Base-by-base conservation (phyloP, 805 yeast genomes). In the Suhomyces kilbournensis region DNA sequence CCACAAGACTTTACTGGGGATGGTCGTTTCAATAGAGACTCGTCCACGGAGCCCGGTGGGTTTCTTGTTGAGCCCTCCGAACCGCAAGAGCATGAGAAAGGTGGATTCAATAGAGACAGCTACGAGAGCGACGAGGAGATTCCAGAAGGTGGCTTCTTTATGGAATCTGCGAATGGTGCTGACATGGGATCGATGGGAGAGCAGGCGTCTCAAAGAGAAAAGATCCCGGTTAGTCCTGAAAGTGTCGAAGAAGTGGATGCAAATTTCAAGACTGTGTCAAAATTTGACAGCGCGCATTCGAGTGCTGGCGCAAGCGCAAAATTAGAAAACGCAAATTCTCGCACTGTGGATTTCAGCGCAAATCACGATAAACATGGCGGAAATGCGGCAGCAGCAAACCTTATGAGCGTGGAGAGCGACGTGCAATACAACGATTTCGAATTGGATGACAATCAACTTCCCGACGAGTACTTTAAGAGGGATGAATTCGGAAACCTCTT, bases 401-500 rank as follows among this genome's bases (percentile, higher is more conserved):
- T n/a, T n/a, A 9, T 6, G 17, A 32, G 17, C 17, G 17, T 15
- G 8, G 17, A 32, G 12, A 32, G 17, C 17, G 35, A 6, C 20
- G 10, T 10, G 8, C 40, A 35, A n/a, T 1, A n/a, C 3, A n/a
- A 35, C 3, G 63, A 57, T 22, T 34, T 8, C 19, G 52, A 44
- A 9, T 15, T 12, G 28, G 15, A 22, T 8, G 19, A 14, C 14
- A 19, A 20, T 12, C 61, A 59, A 5, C 17, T 64, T 6, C 69
- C 68, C 3, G 66, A 63, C 43, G 51, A 53, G 8, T 43, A 51
- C 20, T 65, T 64, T 46, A 44, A 51, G 7, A 44, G 42, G 9
- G 56, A 60, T 42, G 57, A 53, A 3, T 39, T 54, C 15, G 68
- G 68, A 1, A 61, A 64, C n/a, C 52, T 65, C 19, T 51, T 65